These are phyloP conservation scores for Tylopilus vinaceipallidus DNA, from an alignment of 768 basidiomycete species.

Conservation along the genomic window DNA sequence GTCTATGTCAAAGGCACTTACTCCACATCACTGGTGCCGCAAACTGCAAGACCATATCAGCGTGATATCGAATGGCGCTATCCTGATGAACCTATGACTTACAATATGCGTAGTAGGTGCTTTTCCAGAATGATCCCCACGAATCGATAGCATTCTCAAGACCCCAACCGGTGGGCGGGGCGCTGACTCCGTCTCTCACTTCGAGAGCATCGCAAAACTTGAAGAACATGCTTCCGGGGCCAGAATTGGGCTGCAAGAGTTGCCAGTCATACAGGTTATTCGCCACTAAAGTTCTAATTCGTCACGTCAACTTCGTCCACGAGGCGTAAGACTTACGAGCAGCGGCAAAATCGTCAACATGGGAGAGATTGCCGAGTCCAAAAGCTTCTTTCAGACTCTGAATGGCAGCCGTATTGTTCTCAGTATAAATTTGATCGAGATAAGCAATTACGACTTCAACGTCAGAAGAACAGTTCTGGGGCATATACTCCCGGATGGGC, in stretches of 20 bases:
- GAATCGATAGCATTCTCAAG: slow-evolving; percentile 56
- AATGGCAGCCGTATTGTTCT: slow-evolving; percentile 45
- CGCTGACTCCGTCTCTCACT: slow-evolving; percentile 39
- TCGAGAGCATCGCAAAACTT: slow-evolving; percentile 41
- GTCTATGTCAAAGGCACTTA: no score
- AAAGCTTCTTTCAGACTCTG: slow-evolving; percentile 55
- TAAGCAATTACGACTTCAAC: slow-evolving; percentile 60
- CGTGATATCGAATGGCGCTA: background rate
- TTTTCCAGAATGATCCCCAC: slow-evolving; percentile 60
- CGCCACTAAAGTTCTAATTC: slow-evolving; percentile 38
- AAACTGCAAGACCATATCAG: slow-evolving; percentile 43
- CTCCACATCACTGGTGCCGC: slow-evolving; percentile 46
- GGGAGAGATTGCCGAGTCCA: slow-evolving; percentile 54
- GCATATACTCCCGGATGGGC: slow-evolving; percentile 66
- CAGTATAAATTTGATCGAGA: slow-evolving; percentile 55
- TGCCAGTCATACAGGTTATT: slow-evolving; percentile 70
- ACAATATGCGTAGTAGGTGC: slow-evolving; percentile 46
- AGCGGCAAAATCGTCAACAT: slow-evolving; percentile 66
- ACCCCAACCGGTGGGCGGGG: slow-evolving; percentile 55
- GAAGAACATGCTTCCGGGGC: slow-evolving; percentile 38
- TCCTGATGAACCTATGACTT: slow-evolving; percentile 28
- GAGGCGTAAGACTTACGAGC: slow-evolving; percentile 41
- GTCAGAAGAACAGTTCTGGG: slow-evolving; percentile 71
- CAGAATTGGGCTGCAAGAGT: slow-evolving; percentile 48
- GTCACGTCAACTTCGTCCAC: slow-evolving; percentile 7